Base-by-base conservation (phyloP, 495 filamentous ascomycete species). In the Penicillium pulvis region DNA sequence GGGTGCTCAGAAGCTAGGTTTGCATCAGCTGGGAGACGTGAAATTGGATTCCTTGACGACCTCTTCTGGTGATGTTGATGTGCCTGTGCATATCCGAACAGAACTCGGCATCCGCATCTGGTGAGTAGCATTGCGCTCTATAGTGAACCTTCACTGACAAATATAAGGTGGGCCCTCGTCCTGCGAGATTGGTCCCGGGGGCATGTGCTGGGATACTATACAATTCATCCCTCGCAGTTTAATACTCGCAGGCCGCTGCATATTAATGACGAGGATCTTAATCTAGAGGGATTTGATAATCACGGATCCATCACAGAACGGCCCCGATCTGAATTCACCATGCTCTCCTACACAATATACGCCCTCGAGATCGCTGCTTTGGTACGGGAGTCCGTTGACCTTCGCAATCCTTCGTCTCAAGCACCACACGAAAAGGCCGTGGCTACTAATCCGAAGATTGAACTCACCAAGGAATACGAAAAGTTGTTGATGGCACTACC, bases 251-350 rank as follows among this genome's bases (percentile, higher is more conserved):
- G 48, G 30, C 68, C 68, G 12, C 51, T 71, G 30, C 62, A 71
- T 24, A 52, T 71, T 45, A 71, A 68, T 54, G 68, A 71, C 28
- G 57, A 66, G 2, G 65, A 71, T 47, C 55, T 70, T 28, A 4
- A 7, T 7, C 1, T 7, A 4, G 51, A 44, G 24, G 36, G 26
- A 14, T 33, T 10, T 4, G 41, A 36, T 3, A n/a, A 26, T 57
- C 19, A 54, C 19, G 55, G 19, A 24, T 16, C 42, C 5, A 64
- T 70, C 9, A 36, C 51, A 16, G 67, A 70, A 51, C 64, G 67
- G 17, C 67, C 67, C 35, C 62, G 64, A 23, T 66, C 67, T 20
- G 69, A 72, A 24, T 72, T 72, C 47, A 70, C 67, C 1, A 68
- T 61, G 62, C 59, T 70, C 23, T 72, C 69, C 9, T 72, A 72